These are phyloP conservation scores for Acrocalymma vagum DNA, from an alignment of 2,329 filamentous ascomycete genomes.

Conservation along the genomic window DNA sequence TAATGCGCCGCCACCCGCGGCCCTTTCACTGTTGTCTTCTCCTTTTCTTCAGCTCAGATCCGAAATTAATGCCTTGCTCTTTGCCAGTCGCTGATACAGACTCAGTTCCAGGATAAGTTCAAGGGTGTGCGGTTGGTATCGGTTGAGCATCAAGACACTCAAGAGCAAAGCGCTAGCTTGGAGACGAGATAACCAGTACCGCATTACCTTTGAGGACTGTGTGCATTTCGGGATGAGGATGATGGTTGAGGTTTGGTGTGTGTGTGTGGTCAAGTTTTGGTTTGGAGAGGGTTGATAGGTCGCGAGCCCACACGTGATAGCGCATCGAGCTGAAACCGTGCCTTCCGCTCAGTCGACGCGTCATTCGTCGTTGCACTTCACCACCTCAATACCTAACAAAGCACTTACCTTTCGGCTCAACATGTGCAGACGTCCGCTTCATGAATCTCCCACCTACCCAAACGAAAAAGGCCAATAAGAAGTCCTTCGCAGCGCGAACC, in stretches of 20 bases:
- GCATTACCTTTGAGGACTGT: too few species aligned
- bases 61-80: conserved; percentile 60
- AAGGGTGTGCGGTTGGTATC: too few species aligned
- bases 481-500: too few species aligned
- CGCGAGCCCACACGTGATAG: conserved; percentile 23
- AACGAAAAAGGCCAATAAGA: too few species aligned
- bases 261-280: neutral
- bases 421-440: conserved; percentile 2
- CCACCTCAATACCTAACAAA: neutral
- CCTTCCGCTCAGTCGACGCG: conserved; percentile 15
- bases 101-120: too few species aligned
- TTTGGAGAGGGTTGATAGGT: conserved; percentile 15
- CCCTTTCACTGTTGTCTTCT: conserved; percentile 57
- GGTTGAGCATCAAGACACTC: too few species aligned
- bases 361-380: conserved; percentile 10
- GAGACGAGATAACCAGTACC: too few species aligned
- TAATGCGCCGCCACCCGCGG: too few species aligned
- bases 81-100: too few species aligned
- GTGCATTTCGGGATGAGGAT: neutral
- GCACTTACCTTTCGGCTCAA: conserved; percentile 1
- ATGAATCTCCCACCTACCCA: neutral
- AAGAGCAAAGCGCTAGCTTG: too few species aligned
- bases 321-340: conserved; percentile 19
- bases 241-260: neutral
- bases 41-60: conserved; percentile 58